Evolutionary conservation across 768 basidiomycete genomes (phyloP).

Genomic region (Russula earlei): DNA sequence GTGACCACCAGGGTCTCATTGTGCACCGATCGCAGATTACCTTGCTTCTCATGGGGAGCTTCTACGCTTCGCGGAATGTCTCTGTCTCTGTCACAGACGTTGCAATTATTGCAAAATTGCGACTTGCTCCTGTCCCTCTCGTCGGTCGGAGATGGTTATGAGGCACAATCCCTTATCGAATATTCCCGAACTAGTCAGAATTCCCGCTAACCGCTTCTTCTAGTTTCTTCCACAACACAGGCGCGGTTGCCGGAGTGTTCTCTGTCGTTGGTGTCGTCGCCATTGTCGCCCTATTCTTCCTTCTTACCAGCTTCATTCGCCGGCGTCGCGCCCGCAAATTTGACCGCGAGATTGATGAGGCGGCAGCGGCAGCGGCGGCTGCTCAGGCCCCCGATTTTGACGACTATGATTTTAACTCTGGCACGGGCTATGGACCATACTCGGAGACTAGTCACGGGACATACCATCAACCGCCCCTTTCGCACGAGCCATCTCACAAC

Average conservation of each 20-base stretch:
- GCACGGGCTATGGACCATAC: slow-evolving; percentile 29
- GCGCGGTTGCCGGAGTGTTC: slow-evolving; percentile 65
- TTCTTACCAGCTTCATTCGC: slow-evolving; percentile 46
- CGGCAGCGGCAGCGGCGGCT: slow-evolving; percentile 54
- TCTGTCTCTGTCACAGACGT: too few relatives aligned
- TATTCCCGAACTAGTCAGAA: background rate
- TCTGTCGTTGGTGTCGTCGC: slow-evolving; percentile 57
- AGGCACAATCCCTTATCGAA: background rate
- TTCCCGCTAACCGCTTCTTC: background rate
- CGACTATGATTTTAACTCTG: slow-evolving; percentile 32
- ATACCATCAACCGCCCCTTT: slow-evolving; percentile 33
- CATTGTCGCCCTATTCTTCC: slow-evolving; percentile 40
- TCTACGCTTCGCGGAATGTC: background rate
- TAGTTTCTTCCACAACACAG: slow-evolving; percentile 58
- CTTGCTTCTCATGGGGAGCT: background rate
- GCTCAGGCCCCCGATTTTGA: slow-evolving; percentile 41
- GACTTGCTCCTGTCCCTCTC: too few relatives aligned
- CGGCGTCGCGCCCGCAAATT: slow-evolving; percentile 55
- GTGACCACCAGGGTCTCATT: background rate
- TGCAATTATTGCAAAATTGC: too few relatives aligned
- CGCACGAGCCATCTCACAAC: slow-evolving; percentile 32
- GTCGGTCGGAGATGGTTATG: background rate
- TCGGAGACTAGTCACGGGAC: slow-evolving; percentile 52
- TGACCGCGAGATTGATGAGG: slow-evolving; percentile 66
- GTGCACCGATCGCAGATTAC: background rate